Evolutionary conservation across 1,284 basidiomycete genomes (phyloP), one percentile per base, ranked within the genome.

Genomic region (Microbotryum silenes-acaulis): DNA sequence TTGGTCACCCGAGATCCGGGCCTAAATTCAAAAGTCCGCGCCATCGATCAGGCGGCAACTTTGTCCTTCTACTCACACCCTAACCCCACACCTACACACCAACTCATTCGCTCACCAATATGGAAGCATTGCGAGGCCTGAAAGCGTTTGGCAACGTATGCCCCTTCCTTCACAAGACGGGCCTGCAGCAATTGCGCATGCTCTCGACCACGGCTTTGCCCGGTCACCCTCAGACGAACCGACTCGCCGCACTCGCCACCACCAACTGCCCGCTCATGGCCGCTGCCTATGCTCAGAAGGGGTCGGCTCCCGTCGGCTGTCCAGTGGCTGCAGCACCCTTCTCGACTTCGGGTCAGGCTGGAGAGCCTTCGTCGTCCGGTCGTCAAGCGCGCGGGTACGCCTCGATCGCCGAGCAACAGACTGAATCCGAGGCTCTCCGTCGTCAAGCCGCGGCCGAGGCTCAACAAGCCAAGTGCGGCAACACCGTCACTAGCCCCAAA

Each of bases 251-350:
- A 46, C 46, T 64, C 49, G 67, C 67, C 20, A 47, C 48, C 31
- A 60, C 60, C 46, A 52, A 55, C 37, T 68, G 67, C 67, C 67
- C 67, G 33, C 44, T 66, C 10, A 66, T 66, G 64, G 51, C 58
- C 57, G n/a, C 37, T 20, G 61, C 64, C 20, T 42, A 60, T 31
- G 56, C 59, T 8, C 25, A 47, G 18, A 61, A 55, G 59, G 6
- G 21, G 31, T 27, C 53, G 14, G 56, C 56, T 10, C 29, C 46
- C 50, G 59, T 49, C 56, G 57, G 4, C 58, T 60, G 48, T 50
- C 59, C 25, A 48, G 56, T 23, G 33, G 57, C n/a, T 31, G 56
- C 10, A 29, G 5, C 48, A 45, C 49, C 50, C 31, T 42, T 27
- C 62, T 52, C 60, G 59, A 49, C 44, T 49, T 54, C 21, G 27